Percentiles rank a stretch among this genome's conserved stretches.
These are phyloP conservation scores for Tetragonia tetragonoides DNA, from an alignment of 148 eudicot genomes.

Conservation along the genomic window DNA sequence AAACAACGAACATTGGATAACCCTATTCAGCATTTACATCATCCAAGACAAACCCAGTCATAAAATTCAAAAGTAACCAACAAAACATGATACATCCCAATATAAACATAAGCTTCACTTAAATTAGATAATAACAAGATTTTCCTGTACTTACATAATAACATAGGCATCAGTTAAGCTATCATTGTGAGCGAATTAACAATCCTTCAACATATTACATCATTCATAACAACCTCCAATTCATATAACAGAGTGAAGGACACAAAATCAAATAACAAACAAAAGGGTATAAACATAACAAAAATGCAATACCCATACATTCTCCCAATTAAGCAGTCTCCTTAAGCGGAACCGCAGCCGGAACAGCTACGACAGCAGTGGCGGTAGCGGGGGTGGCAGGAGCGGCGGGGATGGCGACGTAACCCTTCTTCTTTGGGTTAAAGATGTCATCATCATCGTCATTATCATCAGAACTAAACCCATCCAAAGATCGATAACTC, in stretches of 20 bases:
- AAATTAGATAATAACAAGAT: not conserved
- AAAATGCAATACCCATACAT: not conserved
- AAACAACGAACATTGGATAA: too few relatives aligned
- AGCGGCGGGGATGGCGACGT: conserved; percentile 39
- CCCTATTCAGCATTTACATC: not conserved
- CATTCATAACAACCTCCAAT: not conserved
- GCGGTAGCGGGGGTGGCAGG: not conserved
- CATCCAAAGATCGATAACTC: conserved; percentile 35
- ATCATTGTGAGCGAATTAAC: not conserved
- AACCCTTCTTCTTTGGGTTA: conserved; percentile 57
- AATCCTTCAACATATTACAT: not conserved
- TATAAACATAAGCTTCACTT: not conserved
- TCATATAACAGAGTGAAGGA: not conserved
- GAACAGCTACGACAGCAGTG: conserved; percentile 6
- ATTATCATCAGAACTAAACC: conserved; percentile 24
- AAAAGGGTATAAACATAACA: not conserved
- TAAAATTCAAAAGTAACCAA: not conserved
- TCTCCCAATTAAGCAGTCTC: conserved; percentile 32
- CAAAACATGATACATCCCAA: too few relatives aligned
- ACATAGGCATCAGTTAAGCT: not conserved
- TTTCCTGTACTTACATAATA: not conserved
- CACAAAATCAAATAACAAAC: not conserved
- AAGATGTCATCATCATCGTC: conserved; percentile 40
- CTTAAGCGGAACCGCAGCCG: conserved; percentile 25
- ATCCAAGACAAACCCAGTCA: not conserved